phyloP scores from a whole-genome alignment of 73 alveolate genomes.

The Effrenium voratum region DNA sequence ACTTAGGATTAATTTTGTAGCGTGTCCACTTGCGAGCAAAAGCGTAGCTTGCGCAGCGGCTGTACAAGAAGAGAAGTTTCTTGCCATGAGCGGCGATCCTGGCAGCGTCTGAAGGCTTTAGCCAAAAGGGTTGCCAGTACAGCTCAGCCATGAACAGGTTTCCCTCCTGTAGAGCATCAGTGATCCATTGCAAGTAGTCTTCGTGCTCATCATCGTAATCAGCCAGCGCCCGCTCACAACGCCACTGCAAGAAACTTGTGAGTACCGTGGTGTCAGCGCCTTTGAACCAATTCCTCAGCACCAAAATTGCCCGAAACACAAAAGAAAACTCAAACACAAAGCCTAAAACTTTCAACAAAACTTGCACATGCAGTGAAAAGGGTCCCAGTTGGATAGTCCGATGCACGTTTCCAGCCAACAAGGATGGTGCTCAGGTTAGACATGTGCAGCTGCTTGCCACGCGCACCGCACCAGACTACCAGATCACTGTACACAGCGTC shows the following conservation, averaged over 20 bases:
- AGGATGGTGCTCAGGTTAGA: background rate
- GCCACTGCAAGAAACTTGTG: background rate
- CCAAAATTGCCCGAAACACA: too few relatives aligned
- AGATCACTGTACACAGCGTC: background rate
- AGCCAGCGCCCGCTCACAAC: background rate
- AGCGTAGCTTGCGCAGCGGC: background rate
- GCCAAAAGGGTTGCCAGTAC: background rate
- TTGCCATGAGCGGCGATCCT: background rate
- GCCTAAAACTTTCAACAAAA: background rate
- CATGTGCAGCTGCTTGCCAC: background rate
- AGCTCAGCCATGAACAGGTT: background rate
- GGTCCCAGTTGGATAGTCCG: background rate
- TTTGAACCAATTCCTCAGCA: slow-evolving; percentile 54
- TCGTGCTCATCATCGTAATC: background rate
- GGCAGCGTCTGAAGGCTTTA: background rate
- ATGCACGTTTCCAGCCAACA: background rate
- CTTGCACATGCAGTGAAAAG: background rate
- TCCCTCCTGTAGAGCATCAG: background rate
- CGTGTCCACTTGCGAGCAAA: background rate
- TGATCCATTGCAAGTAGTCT: background rate
- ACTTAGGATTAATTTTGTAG: background rate
- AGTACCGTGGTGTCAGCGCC: slow-evolving; percentile 20
- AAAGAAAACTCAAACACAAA: too few relatives aligned
- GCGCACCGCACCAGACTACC: background rate
- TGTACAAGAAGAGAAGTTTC: background rate